Conservation (phyloP, 148 eudicot genomes). For the Drosera capensis region DNA sequence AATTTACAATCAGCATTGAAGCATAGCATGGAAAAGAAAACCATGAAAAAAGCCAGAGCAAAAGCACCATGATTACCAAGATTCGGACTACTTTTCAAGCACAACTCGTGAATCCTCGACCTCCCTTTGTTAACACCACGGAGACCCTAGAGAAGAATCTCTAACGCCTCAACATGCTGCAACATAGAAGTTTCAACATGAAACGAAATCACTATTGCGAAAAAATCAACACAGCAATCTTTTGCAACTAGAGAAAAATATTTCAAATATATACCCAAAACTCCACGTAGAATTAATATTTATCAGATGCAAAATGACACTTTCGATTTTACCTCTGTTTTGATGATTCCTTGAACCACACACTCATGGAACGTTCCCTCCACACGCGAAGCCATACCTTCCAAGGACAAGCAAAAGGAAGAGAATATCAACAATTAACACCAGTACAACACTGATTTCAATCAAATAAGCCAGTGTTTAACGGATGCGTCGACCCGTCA, state of each 20-base stretch:
- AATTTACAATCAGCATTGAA: not conserved
- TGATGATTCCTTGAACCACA: slow-evolving; percentile 88
- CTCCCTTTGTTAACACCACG: slow-evolving; percentile 68
- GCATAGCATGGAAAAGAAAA: not conserved
- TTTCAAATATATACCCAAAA: no score
- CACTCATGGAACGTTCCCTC: slow-evolving; percentile 29
- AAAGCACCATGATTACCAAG: slow-evolving; percentile 56
- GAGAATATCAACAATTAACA: no score
- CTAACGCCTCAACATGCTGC: slow-evolving; percentile 97
- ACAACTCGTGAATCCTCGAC: slow-evolving; percentile 66
- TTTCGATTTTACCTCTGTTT: slow-evolving; percentile 51
- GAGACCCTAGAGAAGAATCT: slow-evolving; percentile 87
- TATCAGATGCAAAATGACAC: no score
- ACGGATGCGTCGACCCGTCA: no score
- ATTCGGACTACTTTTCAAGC: slow-evolving; percentile 68
- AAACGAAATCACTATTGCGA: not conserved
- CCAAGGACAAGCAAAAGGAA: not conserved
- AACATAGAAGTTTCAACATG: slow-evolving; percentile 4
- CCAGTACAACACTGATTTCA: no score
- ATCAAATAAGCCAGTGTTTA: no score
- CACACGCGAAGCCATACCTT: not conserved
- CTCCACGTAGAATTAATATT: no score
- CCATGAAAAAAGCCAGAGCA: no score
- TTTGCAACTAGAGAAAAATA: not conserved
- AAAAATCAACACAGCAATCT: not conserved